Evolutionary conservation across 805 yeast genomes (phyloP), one percentile per base, ranked within the genome.

Genomic region (Spathaspora gorwiae): DNA sequence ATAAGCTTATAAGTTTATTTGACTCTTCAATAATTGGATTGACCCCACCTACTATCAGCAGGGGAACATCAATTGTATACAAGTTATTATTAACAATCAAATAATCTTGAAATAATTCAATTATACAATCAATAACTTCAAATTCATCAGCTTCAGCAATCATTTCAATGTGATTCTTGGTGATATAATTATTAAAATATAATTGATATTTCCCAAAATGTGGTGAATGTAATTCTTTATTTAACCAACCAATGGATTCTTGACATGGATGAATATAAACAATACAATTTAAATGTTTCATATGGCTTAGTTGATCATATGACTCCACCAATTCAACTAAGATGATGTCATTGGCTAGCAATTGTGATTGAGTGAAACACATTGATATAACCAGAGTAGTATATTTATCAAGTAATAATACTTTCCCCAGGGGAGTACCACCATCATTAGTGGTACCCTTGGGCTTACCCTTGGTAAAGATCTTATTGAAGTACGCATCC

Each of bases 61-160:
- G 41, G 12, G 60, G 56, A 27, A 52, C 47, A 31, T 48, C 39
- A 59, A 59, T 13, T 48, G 54, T 37, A 59, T 81, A 87, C 31
- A 92, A 65, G 54, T 87, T 85, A 47, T 72, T 73, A 62, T 88
- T 88, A 44, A 92, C 65, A 7, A 87, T 81, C 50, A 80, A 73
- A 60, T 84, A 90, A 63, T 94, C 97, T 54, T 84, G 87, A 60
- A 89, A 94, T 35, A 90, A 60, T 59, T 94, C 99, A 43, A 84
- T 81, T 5, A 94, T 89, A 47, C 78, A 78, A 5, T 75, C 68
- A 8, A 94, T 85, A 8, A 81, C 80, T 60, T 92, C 98, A 55
- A 82, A 73, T 57, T 87, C 94, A 62, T 94, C 99, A 2, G 87
- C 78, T 62, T 89, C 96, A 0, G 99, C 98, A 39, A 94, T 60